Percentiles rank a stretch among this genome's conserved stretches.
Evolutionary conservation across 1,284 basidiomycete genomes (phyloP).

Genomic region (Sanghuangporus baumii): DNA sequence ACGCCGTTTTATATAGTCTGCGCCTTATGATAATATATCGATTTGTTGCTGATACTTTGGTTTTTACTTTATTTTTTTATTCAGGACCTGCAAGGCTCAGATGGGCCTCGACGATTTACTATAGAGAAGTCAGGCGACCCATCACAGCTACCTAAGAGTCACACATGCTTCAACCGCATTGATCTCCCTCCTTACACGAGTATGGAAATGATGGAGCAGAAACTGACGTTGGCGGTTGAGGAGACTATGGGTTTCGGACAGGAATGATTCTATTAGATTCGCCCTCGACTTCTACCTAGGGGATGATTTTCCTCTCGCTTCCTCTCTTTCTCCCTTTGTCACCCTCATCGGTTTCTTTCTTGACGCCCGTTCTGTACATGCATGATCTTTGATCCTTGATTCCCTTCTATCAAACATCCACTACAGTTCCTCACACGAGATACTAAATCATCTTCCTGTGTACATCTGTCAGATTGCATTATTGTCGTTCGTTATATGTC

Average conservation of each 20-base stretch:
- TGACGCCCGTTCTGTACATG: not conserved
- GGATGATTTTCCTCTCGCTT: slow-evolving; percentile 18
- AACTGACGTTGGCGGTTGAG: slow-evolving; percentile 80
- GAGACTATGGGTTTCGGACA: slow-evolving; percentile 71
- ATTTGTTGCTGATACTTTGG: not conserved
- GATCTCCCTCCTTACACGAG: slow-evolving; percentile 85
- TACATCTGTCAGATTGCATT: no score
- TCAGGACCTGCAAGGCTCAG: slow-evolving; percentile 91
- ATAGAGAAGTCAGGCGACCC: slow-evolving; percentile 89
- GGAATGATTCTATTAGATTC: slow-evolving; percentile 35
- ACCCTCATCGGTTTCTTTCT: not conserved
- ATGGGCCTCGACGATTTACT: slow-evolving; percentile 85
- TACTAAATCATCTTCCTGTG: not conserved
- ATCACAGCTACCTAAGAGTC: slow-evolving; percentile 79
- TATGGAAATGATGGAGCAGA: slow-evolving; percentile 78
- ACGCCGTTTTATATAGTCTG: not conserved
- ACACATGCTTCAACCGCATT: slow-evolving; percentile 84
- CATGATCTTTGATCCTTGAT: not conserved
- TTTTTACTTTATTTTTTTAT: slow-evolving; percentile 60
- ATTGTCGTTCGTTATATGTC: not conserved
- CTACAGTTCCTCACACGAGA: not conserved
- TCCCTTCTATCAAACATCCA: not conserved
- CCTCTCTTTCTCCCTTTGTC: slow-evolving; percentile 15
- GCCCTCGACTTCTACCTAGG: not conserved
- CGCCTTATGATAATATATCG: not conserved